A percentile compares a stretch with the other conserved stretches of the same genome.
phyloP scores from a whole-genome alignment of 179 eudicot species.

The Carnegiea gigantea region DNA sequence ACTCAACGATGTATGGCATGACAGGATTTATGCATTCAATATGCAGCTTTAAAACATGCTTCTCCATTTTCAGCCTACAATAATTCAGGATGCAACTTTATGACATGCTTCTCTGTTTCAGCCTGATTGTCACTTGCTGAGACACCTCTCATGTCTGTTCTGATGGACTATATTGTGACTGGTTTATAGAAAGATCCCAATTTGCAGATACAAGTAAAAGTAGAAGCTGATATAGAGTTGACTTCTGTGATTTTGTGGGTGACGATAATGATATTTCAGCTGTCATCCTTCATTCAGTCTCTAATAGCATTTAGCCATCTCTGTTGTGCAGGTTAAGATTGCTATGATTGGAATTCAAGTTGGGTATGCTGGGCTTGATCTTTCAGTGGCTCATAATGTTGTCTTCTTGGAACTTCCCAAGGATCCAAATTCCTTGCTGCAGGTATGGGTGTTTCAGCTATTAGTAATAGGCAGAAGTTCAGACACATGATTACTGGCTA shows the following conservation, averaged over 20 bases:
- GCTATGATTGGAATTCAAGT: constrained; percentile 88
- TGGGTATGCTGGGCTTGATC: constrained; percentile 84
- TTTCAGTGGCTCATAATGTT: constrained; percentile 79
- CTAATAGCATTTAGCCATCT: neutral
- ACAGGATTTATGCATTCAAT: neutral
- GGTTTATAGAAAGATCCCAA: neutral
- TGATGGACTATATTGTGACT: neutral
- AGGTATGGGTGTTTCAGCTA: constrained; percentile 42
- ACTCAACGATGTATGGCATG: neutral
- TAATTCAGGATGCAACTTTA: neutral
- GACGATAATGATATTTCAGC: neutral
- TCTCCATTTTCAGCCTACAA: neutral
- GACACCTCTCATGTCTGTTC: constrained; percentile 8
- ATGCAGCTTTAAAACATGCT: neutral
- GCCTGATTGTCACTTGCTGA: neutral
- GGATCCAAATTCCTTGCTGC: constrained; percentile 61
- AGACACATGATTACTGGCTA: neutral
- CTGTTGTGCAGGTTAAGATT: constrained; percentile 69
- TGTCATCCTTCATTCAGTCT: neutral
- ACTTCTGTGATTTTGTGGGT: neutral
- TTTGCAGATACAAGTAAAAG: neutral
- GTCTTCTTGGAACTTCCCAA: constrained; percentile 91
- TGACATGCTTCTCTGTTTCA: neutral
- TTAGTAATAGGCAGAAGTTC: neutral
- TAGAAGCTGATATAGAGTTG: neutral